Evolutionary conservation across 495 filamentous ascomycete genomes (phyloP).

Genomic region (Thermothielavioides terrestris): DNA sequence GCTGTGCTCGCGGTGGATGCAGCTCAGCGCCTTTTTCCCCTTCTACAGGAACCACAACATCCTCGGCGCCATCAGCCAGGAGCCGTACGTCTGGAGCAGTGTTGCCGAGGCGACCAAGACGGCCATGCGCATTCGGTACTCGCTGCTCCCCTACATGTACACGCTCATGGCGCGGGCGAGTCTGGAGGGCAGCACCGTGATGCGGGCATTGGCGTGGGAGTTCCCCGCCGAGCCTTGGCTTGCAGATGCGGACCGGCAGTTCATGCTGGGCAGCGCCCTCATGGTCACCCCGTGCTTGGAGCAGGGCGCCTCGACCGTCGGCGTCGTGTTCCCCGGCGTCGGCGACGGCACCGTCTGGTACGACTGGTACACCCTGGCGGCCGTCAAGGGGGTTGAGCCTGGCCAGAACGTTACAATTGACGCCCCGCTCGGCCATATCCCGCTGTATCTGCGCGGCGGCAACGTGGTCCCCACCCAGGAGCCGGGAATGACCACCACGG

Average conservation of each 20-base stretch:
- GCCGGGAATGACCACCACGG: conserved; percentile 59
- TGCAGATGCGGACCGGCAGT: conserved; percentile 61
- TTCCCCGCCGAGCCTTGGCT: conserved; percentile 70
- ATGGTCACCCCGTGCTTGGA: conserved; percentile 66
- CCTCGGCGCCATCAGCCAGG: conserved; percentile 54
- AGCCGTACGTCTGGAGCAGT: conserved; percentile 66
- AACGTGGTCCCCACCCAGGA: conserved; percentile 62
- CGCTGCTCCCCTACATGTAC: conserved; percentile 72
- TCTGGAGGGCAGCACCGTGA: conserved; percentile 60
- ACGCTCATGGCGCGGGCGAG: conserved; percentile 68
- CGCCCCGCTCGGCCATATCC: conserved; percentile 72
- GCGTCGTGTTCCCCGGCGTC: conserved; percentile 72
- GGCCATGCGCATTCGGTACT: conserved; percentile 69
- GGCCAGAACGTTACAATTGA: conserved; percentile 64
- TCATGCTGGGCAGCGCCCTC: conserved; percentile 63
- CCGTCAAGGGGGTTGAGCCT: conserved; percentile 38
- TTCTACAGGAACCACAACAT: conserved; percentile 84
- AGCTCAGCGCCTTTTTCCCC: conserved; percentile 75
- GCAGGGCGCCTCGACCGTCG: conserved; percentile 54
- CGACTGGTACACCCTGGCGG: conserved; percentile 66
- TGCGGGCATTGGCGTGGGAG: conserved; percentile 78
- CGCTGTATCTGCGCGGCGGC: conserved; percentile 66
- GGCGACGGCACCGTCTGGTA: conserved; percentile 60
- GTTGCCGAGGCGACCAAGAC: conserved; percentile 57
- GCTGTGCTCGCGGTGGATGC: conserved; percentile 82